Evolutionary conservation across 257 asterid species (phyloP).

Genomic region (Salvia rosmarinus): DNA sequence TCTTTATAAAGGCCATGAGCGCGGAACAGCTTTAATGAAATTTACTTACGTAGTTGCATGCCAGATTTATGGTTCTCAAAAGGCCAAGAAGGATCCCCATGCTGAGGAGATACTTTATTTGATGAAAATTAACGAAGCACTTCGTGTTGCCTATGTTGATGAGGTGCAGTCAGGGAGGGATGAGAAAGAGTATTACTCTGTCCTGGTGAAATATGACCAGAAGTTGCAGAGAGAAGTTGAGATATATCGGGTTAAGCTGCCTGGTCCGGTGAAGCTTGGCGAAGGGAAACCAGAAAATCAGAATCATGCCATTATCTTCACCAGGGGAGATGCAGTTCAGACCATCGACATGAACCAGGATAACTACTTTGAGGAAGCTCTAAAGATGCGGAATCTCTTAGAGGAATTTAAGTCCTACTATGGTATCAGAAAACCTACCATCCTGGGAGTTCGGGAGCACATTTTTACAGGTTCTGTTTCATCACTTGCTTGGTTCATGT

Average conservation of each 20-base stretch:
- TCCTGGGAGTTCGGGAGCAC: constrained; percentile 95
- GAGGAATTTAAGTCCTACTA: constrained; percentile 81
- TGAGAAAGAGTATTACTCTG: constrained; percentile 81
- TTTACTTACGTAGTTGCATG: constrained; percentile 95
- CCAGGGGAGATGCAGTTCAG: constrained; percentile 98
- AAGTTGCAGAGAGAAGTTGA: constrained; percentile 84
- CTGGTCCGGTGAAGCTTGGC: constrained; percentile 97
- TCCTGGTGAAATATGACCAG: constrained; percentile 89
- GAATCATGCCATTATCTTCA: constrained; percentile 93
- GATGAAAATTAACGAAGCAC: constrained; percentile 93
- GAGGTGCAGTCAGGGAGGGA: constrained; percentile 94
- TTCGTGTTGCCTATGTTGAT: constrained; percentile 99
- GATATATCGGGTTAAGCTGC: constrained; percentile 93
- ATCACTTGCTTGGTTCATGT: constrained; percentile 99
- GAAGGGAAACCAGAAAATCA: constrained; percentile 99
- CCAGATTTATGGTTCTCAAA: constrained; percentile 96
- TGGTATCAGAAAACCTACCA: constrained; percentile 93
- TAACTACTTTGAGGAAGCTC: constrained; percentile 97
- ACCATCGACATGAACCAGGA: constrained; percentile 99
- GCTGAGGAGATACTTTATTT: constrained; percentile 91
- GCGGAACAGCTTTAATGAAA: constrained; percentile 94
- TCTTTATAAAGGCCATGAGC: constrained; percentile 89
- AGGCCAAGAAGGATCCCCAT: constrained; percentile 94
- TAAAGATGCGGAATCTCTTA: constrained; percentile 92
- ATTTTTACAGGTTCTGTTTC: constrained; percentile 96